A percentile compares a stretch with the other conserved stretches of the same genome.
phyloP scores from a whole-genome alignment of 2,329 filamentous ascomycete genomes.

The Paracoccidioides brasiliensis region DNA sequence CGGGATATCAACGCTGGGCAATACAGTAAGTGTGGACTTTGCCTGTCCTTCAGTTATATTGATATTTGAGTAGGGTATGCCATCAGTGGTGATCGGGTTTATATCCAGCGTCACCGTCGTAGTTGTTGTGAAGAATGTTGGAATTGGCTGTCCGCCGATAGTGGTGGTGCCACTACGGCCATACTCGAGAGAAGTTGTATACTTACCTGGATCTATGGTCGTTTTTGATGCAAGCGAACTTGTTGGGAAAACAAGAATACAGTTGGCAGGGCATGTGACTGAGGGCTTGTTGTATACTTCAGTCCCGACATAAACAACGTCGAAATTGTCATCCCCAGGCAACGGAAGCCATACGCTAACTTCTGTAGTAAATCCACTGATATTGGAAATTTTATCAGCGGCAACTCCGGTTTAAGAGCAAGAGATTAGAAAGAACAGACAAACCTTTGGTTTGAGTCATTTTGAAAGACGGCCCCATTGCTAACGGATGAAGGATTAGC shows the following conservation, averaged over 20 bases:
- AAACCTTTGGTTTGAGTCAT: slow-evolving; percentile 5
- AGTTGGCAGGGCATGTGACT: slow-evolving; percentile 1
- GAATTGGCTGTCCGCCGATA: not conserved
- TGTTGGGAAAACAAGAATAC: slow-evolving; percentile 5
- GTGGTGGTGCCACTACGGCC: not conserved
- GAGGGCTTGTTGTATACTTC: not conserved
- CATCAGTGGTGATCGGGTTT: slow-evolving; percentile 1
- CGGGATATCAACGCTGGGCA: not conserved
- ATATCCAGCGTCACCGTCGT: not conserved
- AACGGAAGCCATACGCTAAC: slow-evolving; percentile 3
- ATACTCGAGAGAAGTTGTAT: slow-evolving; percentile 4
- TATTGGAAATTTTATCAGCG: not conserved
- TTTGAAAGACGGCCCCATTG: not conserved
- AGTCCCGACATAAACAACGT: slow-evolving; percentile 4
- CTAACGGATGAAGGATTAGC: not conserved
- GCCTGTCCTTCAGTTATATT: slow-evolving; percentile 2
- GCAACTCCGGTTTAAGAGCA: not conserved
- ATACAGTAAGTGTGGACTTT: not conserved
- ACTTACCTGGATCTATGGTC: slow-evolving; percentile 1
- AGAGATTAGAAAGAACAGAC: not conserved
- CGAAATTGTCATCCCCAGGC: not conserved
- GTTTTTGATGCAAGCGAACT: not conserved
- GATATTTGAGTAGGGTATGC: slow-evolving; percentile 1
- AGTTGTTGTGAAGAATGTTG: not conserved
- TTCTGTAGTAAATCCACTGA: slow-evolving; percentile 3